A percentile compares a stretch with the other conserved stretches of the same genome.
phyloP scores from a whole-genome alignment of 129 eudicot species.

The Sambucus nigra region DNA sequence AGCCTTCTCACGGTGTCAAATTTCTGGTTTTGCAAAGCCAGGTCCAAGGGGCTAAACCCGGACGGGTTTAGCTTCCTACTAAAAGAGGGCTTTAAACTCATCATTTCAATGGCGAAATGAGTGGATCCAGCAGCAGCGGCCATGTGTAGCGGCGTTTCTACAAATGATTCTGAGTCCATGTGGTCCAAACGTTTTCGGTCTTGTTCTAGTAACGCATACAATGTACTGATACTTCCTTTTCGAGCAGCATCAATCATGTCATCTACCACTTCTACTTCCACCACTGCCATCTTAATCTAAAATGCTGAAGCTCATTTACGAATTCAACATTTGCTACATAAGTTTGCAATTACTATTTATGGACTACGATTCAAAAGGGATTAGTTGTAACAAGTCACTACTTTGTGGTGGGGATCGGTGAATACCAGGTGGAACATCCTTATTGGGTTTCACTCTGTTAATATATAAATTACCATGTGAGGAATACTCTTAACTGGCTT shows the following conservation, averaged over 20 bases:
- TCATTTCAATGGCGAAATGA: conserved; percentile 13
- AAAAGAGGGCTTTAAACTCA: conserved; percentile 13
- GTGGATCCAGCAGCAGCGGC: conserved; percentile 15
- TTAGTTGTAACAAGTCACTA: too few relatives aligned
- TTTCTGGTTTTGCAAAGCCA: neutral
- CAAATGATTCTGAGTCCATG: neutral
- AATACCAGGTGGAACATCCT: too few relatives aligned
- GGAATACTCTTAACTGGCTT: too few relatives aligned
- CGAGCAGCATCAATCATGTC: conserved; percentile 9
- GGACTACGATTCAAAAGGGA: too few relatives aligned
- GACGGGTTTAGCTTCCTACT: conserved; percentile 13
- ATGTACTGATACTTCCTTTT: conserved; percentile 8
- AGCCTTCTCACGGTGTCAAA: conserved; percentile 5
- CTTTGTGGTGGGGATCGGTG: too few relatives aligned
- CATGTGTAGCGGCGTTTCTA: conserved; percentile 13
- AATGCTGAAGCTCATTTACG: too few relatives aligned
- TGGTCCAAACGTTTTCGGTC: neutral
- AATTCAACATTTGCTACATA: too few relatives aligned
- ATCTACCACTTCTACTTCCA: too few relatives aligned
- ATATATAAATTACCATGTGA: too few relatives aligned
- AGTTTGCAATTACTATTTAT: too few relatives aligned
- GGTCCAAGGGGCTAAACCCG: conserved; percentile 19
- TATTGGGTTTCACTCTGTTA: too few relatives aligned
- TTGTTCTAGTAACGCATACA: neutral
- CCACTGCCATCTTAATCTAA: too few relatives aligned